Percentiles rank a stretch among this genome's conserved stretches.
Conservation (phyloP, 805 yeast genomes). For the Metschnikowia vanudenii region DNA sequence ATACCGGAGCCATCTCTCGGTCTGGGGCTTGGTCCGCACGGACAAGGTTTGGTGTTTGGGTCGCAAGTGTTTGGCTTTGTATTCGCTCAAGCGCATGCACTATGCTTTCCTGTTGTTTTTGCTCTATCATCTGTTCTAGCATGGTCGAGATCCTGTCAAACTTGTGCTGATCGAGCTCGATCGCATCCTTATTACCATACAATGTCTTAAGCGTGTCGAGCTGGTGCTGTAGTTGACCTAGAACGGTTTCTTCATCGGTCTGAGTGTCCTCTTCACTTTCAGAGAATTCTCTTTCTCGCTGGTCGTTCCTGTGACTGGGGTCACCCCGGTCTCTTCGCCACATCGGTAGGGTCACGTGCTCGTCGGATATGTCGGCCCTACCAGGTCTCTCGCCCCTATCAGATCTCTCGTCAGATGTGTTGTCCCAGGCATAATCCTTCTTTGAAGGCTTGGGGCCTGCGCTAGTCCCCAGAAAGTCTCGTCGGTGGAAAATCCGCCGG, state of each 20-base stretch:
- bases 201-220: slow-evolving; percentile 10
- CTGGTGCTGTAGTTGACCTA: slow-evolving; percentile 13
- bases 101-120: slow-evolving; percentile 14
- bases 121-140: slow-evolving; percentile 11
- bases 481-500: slow-evolving; percentile 3
- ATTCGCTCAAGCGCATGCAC: slow-evolving; percentile 27
- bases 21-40: too few species aligned
- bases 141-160: slow-evolving; percentile 7
- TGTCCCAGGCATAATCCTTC: too few species aligned
- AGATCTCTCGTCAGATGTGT: too few species aligned
- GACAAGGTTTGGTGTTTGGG: too few species aligned
- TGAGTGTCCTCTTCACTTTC: not conserved
- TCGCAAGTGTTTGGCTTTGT: slow-evolving; percentile 11
- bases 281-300: too few species aligned
- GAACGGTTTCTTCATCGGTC: slow-evolving; percentile 2
- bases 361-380: not conserved
- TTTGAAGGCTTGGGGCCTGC: too few species aligned
- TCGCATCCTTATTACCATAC: slow-evolving; percentile 4
- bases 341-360: slow-evolving; percentile 14
- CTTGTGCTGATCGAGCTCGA: slow-evolving; percentile 5
- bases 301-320: too few species aligned
- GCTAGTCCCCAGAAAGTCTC: slow-evolving; percentile 1
- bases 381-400: too few species aligned
- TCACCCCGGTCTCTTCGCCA: slow-evolving; percentile 11
- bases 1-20: too few species aligned